Percentiles rank a stretch among this genome's conserved stretches.
Evolutionary conservation across 2,329 filamentous ascomycete genomes (phyloP).

Genomic region (Colletotrichum chlorophyti): DNA sequence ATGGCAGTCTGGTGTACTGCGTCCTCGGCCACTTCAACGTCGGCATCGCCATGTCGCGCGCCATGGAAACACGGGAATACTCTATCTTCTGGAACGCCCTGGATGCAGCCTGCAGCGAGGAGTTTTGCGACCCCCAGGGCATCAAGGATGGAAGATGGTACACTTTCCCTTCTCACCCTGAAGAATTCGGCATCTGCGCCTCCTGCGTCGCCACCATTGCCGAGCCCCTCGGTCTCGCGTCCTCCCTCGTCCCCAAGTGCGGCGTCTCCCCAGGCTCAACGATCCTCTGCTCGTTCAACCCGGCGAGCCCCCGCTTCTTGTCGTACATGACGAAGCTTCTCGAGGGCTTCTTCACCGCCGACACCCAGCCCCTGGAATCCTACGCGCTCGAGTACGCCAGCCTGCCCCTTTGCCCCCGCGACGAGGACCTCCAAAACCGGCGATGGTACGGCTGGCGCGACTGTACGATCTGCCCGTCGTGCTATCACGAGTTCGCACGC

Average conservation of each 20-base stretch:
- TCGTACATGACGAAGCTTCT: conserved; percentile 33
- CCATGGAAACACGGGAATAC: conserved; percentile 38
- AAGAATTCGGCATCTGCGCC: conserved; percentile 43
- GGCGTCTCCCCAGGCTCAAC: conserved; percentile 26
- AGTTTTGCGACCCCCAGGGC: conserved; percentile 39
- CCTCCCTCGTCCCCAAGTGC: conserved; percentile 37
- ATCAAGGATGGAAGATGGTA: conserved; percentile 41
- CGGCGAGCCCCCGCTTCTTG: conserved; percentile 35
- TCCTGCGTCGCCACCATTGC: conserved; percentile 42
- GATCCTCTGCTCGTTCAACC: conserved; percentile 43
- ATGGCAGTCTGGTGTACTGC: conserved; percentile 33
- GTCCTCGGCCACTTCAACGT: conserved; percentile 39
- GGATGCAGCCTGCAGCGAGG: conserved; percentile 35
- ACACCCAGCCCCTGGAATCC: conserved; percentile 33
- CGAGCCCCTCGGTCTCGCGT: conserved; percentile 37
- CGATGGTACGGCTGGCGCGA: conserved; percentile 46
- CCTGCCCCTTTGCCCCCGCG: conserved; percentile 37
- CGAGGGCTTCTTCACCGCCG: conserved; percentile 38
- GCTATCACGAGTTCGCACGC: conserved; percentile 41
- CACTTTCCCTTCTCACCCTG: conserved; percentile 39
- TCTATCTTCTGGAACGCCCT: conserved; percentile 42
- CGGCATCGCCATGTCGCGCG: conserved; percentile 37
- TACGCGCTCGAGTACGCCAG: conserved; percentile 38
- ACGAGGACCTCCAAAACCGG: conserved; percentile 31
- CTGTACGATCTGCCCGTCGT: conserved; percentile 44